Conservation (phyloP, 2,329 filamentous ascomycete species). For the Teratosphaeria pseudoeucalypti region DNA sequence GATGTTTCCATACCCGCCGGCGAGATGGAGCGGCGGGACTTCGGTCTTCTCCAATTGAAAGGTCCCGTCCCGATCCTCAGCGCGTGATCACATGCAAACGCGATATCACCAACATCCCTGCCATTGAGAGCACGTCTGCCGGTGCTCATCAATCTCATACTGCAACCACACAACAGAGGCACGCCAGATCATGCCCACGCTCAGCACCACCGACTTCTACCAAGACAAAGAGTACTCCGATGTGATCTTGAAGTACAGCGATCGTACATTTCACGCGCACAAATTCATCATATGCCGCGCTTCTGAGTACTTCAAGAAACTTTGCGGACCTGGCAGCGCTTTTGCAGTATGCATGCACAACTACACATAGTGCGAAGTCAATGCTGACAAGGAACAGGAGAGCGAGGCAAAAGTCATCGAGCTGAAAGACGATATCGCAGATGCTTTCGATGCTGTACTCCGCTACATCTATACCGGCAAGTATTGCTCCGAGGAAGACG, state of each 20-base stretch:
- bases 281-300: not conserved
- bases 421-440: not conserved
- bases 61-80: too few relatives aligned
- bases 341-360: not conserved
- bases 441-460: not conserved
- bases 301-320: not conserved
- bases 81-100: too few relatives aligned
- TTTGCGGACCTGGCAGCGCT: not conserved
- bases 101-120: too few relatives aligned
- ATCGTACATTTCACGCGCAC: not conserved
- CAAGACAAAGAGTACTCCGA: not conserved
- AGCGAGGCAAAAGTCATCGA: not conserved
- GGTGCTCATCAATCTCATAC: too few relatives aligned
- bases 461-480: not conserved
- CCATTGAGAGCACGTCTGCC: too few relatives aligned
- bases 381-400: not conserved
- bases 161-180: too few relatives aligned
- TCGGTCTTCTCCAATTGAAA: too few relatives aligned
- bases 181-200: not conserved
- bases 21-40: too few relatives aligned
- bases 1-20: too few relatives aligned
- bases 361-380: not conserved
- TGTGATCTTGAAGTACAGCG: not conserved
- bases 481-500: not conserved
- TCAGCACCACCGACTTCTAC: not conserved